These are phyloP conservation scores for Stenogyne calaminthoides DNA, from an alignment of 305 asterid species.

Conservation along the genomic window DNA sequence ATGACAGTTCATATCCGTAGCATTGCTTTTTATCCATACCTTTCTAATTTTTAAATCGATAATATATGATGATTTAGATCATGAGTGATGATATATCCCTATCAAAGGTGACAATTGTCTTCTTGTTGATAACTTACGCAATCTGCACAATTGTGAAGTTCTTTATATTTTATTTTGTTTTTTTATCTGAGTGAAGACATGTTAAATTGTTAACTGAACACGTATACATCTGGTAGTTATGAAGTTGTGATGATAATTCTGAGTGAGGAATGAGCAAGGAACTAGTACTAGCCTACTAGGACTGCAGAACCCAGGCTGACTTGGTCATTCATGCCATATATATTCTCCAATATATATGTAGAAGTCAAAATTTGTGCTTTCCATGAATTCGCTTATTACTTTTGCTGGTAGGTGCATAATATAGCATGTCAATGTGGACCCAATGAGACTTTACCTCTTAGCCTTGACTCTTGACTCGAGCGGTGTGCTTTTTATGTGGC, in stretches of 20 bases:
- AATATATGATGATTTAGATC: not conserved
- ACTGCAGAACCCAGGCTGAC: not conserved
- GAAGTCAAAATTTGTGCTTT: not conserved
- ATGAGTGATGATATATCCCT: not conserved
- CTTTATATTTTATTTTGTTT: not conserved
- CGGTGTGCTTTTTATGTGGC: not conserved
- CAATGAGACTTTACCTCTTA: not conserved
- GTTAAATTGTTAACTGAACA: not conserved
- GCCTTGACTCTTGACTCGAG: not conserved
- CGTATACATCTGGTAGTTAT: not conserved
- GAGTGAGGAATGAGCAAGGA: not conserved
- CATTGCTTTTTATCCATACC: not conserved
- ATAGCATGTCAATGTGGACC: not conserved
- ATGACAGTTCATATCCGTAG: slow-evolving; percentile 1
- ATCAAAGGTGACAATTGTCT: not conserved
- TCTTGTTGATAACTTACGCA: not conserved
- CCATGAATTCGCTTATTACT: not conserved
- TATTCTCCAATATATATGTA: not conserved
- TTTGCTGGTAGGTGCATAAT: slow-evolving; percentile 2
- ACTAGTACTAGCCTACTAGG: not conserved
- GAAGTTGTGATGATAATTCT: slow-evolving; percentile 1
- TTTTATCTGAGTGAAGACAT: not conserved
- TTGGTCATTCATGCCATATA: not conserved
- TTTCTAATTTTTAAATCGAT: not conserved
- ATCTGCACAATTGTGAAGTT: not conserved